Percentiles rank a stretch among this genome's conserved stretches.
Evolutionary conservation across 2,329 filamentous ascomycete genomes (phyloP).

Genomic region (Ploettnerulaceae sp.): DNA sequence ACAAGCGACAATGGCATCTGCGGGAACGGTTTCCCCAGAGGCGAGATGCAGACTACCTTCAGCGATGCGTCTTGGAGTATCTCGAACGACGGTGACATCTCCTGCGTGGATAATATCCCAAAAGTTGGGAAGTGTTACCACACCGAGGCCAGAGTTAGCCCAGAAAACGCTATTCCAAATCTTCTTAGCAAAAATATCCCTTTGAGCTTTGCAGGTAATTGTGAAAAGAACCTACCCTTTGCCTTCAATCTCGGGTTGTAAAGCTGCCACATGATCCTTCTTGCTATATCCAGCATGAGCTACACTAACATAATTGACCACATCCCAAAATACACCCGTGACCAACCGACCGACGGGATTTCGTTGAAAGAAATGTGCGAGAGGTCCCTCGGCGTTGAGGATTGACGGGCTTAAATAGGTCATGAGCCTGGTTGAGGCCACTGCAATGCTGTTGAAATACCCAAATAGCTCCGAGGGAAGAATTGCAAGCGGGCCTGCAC

Average conservation of each 20-base stretch:
- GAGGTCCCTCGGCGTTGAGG: constrained; percentile 5
- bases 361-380: constrained; percentile 7
- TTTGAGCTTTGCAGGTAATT: too few relatives aligned
- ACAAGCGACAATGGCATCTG: neutral
- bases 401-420: constrained; percentile 13
- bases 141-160: neutral
- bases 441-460: constrained; percentile 5
- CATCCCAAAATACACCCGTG: neutral
- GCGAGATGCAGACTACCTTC: neutral
- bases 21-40: neutral
- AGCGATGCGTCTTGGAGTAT: neutral
- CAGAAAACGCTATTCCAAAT: neutral
- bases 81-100: neutral
- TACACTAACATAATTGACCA: constrained; percentile 3
- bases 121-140: neutral
- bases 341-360: constrained; percentile 5
- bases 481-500: constrained; percentile 30
- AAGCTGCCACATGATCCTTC: neutral
- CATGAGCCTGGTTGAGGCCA: constrained; percentile 19
- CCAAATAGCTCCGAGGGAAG: constrained; percentile 4
- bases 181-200: too few relatives aligned
- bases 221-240: neutral
- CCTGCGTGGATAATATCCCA: neutral
- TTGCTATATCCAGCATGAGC: neutral
- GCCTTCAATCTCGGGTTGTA: neutral